Conservation (phyloP, 23 red algal species). For the Gracilaria domingensis region DNA sequence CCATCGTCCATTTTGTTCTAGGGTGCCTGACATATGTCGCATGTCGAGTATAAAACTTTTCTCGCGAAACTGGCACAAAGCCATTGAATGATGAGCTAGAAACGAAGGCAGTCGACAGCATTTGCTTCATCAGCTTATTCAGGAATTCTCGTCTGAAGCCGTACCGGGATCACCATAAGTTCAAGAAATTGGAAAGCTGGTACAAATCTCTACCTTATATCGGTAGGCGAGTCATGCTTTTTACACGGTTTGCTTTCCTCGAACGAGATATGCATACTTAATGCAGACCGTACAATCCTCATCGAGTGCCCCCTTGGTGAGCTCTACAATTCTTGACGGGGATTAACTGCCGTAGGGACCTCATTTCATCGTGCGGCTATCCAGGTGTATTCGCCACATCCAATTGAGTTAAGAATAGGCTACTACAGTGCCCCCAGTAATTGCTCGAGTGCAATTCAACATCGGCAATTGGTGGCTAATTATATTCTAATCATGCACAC, state of each 20-base stretch:
- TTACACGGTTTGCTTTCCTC: not conserved
- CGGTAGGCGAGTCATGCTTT: not conserved
- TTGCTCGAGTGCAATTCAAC: no score
- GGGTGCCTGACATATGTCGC: not conserved
- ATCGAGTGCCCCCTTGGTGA: not conserved
- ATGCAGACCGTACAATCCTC: not conserved
- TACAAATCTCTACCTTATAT: no score
- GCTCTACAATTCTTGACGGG: not conserved
- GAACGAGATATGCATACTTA: not conserved
- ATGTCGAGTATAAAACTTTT: not conserved
- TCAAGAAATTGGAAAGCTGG: no score
- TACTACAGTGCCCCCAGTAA: not conserved
- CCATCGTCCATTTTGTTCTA: slow-evolving; percentile 2
- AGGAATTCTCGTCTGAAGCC: no score
- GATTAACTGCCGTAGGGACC: not conserved
- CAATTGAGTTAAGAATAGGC: no score
- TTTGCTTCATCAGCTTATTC: not conserved
- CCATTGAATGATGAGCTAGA: not conserved
- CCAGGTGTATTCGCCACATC: not conserved
- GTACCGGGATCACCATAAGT: no score
- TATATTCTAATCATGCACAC: no score
- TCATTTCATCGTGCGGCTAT: not conserved
- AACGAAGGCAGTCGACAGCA: not conserved
- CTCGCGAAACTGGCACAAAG: no score
- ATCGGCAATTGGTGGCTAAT: no score